Percentiles rank a stretch among this genome's conserved stretches.
These are phyloP conservation scores for Ensete glaucum DNA, from an alignment of 176 grass and related monocot species.

Conservation along the genomic window DNA sequence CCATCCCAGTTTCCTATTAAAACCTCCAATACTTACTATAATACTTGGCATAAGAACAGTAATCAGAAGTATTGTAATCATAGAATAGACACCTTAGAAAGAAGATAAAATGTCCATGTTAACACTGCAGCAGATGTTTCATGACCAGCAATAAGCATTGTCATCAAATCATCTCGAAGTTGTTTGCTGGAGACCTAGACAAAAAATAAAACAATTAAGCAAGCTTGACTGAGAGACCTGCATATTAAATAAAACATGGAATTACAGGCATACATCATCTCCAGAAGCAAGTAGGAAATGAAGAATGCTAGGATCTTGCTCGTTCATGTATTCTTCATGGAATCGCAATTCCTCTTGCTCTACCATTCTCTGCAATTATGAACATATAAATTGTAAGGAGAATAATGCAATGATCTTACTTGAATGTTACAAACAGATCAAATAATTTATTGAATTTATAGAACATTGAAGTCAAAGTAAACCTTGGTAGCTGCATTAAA, in stretches of 20 bases:
- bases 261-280: slow-evolving; percentile 63
- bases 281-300: slow-evolving; percentile 95
- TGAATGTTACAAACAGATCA: not conserved
- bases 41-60: not conserved
- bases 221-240: not conserved
- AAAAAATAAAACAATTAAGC: slow-evolving; percentile 17
- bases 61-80: not conserved
- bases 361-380: slow-evolving; percentile 66
- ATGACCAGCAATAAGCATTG: slow-evolving; percentile 90
- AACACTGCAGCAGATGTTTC: slow-evolving; percentile 96
- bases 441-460: not conserved
- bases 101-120: slow-evolving; percentile 99
- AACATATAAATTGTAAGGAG: slow-evolving; percentile 13
- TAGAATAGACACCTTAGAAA: slow-evolving; percentile 51
- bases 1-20: too few relatives aligned
- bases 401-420: not conserved
- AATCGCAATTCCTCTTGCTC: slow-evolving; percentile 94
- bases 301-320: slow-evolving; percentile 97
- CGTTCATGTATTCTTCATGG: slow-evolving; percentile 95
- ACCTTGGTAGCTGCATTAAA: not conserved
- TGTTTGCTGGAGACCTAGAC: slow-evolving; percentile 91
- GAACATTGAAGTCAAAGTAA: not conserved
- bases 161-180: slow-evolving; percentile 93
- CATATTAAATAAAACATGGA: slow-evolving; percentile 1
- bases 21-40: not conserved